These are phyloP conservation scores for Solanum medicagineum DNA, from an alignment of 257 asterid species.

Conservation along the genomic window DNA sequence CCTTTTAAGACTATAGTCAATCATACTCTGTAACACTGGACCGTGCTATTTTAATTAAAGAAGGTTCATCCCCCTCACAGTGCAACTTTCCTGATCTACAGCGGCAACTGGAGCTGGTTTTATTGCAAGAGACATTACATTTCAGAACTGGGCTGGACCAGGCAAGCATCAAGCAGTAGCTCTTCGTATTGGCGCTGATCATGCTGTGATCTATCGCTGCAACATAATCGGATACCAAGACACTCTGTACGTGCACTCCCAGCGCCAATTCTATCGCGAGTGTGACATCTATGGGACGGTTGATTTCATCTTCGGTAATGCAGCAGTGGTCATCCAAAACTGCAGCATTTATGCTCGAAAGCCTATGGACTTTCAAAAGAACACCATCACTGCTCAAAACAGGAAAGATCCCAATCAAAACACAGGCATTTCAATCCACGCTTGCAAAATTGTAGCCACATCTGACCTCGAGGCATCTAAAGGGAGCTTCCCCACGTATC, in stretches of 20 bases:
- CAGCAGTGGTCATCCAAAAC: conserved; percentile 91
- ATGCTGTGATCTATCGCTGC: conserved; percentile 80
- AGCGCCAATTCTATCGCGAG: conserved; percentile 79
- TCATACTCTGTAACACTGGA: background rate
- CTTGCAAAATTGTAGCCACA: conserved; percentile 50
- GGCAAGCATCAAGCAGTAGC: conserved; percentile 95
- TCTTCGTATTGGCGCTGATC: conserved; percentile 85
- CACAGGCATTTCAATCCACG: conserved; percentile 94
- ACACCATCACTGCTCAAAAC: conserved; percentile 87
- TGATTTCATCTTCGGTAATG: conserved; percentile 89
- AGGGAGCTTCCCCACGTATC: conserved; percentile 40
- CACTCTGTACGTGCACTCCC: conserved; percentile 75
- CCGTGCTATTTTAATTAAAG: background rate
- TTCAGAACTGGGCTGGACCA: conserved; percentile 87
- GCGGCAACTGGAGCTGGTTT: conserved; percentile 96
- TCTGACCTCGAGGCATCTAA: conserved; percentile 50
- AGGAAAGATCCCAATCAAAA: conserved; percentile 94
- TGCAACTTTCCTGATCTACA: conserved; percentile 1
- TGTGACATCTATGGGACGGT: conserved; percentile 88
- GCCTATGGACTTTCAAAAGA: conserved; percentile 59
- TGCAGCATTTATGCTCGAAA: conserved; percentile 64
- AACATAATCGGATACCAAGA: conserved; percentile 79
- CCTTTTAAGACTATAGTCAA: background rate
- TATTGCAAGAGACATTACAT: conserved; percentile 77
- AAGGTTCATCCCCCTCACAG: background rate